Conservation (phyloP, 352 stramenopile genomes). For the Pilasporangium apinafurcum region DNA sequence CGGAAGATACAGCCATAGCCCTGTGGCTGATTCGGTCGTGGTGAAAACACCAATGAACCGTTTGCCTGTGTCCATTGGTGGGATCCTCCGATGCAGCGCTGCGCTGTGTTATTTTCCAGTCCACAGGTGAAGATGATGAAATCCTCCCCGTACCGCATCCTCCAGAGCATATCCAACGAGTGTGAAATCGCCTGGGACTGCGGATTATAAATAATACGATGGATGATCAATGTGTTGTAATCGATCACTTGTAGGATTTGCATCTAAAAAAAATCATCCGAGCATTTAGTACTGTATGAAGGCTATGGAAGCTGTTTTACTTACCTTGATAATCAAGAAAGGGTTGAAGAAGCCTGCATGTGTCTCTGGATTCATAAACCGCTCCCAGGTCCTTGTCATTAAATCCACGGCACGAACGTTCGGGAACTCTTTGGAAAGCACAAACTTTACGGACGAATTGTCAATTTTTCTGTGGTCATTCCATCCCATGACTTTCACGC, state of each 20-base stretch:
- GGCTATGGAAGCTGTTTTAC: background rate
- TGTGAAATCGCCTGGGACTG: conserved; percentile 43
- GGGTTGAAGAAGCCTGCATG: conserved; percentile 34
- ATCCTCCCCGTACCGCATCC: conserved; percentile 30
- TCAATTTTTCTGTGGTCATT: conserved; percentile 38
- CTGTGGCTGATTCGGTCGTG: background rate
- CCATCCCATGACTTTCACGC: conserved; percentile 43
- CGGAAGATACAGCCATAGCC: conserved; percentile 31
- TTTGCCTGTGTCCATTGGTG: conserved; percentile 48
- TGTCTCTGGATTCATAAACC: conserved; percentile 16
- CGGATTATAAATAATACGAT: conserved; percentile 52
- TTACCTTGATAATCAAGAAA: conserved; percentile 21
- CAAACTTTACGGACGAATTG: conserved; percentile 26
- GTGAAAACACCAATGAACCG: conserved; percentile 38
- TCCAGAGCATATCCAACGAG: conserved; percentile 46
- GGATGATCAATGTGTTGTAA: conserved; percentile 41
- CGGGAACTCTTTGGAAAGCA: conserved; percentile 38
- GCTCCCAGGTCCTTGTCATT: conserved; percentile 30
- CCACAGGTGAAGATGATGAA: conserved; percentile 53
- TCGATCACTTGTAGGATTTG: conserved; percentile 51
- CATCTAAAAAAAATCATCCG: conserved; percentile 11
- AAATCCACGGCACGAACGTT: conserved; percentile 22
- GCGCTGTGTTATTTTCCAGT: conserved; percentile 45
- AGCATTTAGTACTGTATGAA: background rate
- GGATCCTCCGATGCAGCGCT: conserved; percentile 34